phyloP scores from a whole-genome alignment of 1,284 basidiomycete genomes.

The Fomitopsis betulina region DNA sequence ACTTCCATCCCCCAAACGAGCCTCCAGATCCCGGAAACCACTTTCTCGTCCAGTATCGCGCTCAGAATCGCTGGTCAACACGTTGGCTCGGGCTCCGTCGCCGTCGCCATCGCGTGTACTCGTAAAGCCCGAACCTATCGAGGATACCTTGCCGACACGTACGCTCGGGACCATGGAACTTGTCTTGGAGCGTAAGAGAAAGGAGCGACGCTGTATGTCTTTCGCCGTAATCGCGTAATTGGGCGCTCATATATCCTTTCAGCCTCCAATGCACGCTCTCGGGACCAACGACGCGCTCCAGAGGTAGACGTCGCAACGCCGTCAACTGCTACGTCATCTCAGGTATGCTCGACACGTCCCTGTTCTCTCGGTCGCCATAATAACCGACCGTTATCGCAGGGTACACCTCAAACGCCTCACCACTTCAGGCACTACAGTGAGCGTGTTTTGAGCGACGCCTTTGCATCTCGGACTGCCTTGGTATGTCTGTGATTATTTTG shows the following conservation, averaged over 20 bases:
- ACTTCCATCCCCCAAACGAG: constrained; percentile 21
- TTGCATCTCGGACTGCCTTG: constrained; percentile 14
- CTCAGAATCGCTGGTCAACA: constrained; percentile 46
- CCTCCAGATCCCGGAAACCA: constrained; percentile 26
- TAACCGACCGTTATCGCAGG: neutral
- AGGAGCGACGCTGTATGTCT: constrained; percentile 32
- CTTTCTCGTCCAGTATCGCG: constrained; percentile 34
- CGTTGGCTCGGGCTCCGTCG: constrained; percentile 27
- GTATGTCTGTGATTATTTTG: constrained; percentile 11
- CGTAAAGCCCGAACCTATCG: constrained; percentile 55
- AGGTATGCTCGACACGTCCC: constrained; percentile 27
- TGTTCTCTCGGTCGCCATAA: no score
- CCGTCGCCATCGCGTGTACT: constrained; percentile 49
- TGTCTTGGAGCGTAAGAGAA: constrained; percentile 64
- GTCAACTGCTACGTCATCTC: constrained; percentile 19
- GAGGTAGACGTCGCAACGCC: constrained; percentile 24
- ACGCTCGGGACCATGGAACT: constrained; percentile 68
- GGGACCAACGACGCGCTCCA: constrained; percentile 46
- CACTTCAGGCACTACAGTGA: constrained; percentile 29
- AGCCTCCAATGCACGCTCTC: constrained; percentile 49
- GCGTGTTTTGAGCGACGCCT: constrained; percentile 25
- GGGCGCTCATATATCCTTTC: constrained; percentile 1
- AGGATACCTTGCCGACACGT: constrained; percentile 42
- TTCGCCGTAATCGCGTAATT: neutral
- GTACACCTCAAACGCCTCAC: constrained; percentile 27